These are phyloP conservation scores for Candida patagonica DNA, from an alignment of 805 yeast genomes.

Conservation along the genomic window DNA sequence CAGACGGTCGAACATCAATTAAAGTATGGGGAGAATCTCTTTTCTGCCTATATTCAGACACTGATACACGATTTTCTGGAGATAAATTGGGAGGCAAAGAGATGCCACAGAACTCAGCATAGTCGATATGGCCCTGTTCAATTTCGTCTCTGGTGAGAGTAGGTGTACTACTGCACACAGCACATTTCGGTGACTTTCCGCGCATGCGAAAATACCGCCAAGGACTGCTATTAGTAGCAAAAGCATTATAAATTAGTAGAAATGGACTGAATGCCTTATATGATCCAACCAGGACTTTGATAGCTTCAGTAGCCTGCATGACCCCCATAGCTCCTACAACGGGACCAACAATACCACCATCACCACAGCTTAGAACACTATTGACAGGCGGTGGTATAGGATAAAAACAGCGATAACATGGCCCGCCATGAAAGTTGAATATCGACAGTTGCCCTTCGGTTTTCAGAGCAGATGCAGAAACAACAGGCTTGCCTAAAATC, in stretches of 20 bases:
- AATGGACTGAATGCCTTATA: conserved; percentile 56
- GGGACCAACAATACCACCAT: conserved; percentile 92
- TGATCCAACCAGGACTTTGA: conserved; percentile 57
- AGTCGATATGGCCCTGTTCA: conserved; percentile 43
- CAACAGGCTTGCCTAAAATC: conserved; percentile 53
- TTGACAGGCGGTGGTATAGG: conserved; percentile 86
- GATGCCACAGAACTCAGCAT: conserved; percentile 68
- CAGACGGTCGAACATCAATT: conserved; percentile 73
- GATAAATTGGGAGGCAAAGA: conserved; percentile 35
- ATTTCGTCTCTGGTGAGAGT: conserved; percentile 41
- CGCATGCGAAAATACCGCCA: conserved; percentile 76
- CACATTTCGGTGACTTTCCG: conserved; percentile 49
- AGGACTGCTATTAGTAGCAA: conserved; percentile 34
- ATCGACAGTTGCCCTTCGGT: conserved; percentile 86
- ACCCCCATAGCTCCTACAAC: conserved; percentile 90
- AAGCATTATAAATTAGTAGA: conserved; percentile 45
- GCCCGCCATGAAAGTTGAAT: conserved; percentile 64
- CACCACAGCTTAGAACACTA: conserved; percentile 75
- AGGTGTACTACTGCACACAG: conserved; percentile 51
- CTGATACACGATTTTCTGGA: conserved; percentile 41
- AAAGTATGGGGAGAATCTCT: conserved; percentile 25
- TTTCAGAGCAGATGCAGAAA: conserved; percentile 86
- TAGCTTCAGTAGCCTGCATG: conserved; percentile 79
- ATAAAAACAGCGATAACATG: conserved; percentile 90
- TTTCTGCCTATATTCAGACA: conserved; percentile 28